Conservation (phyloP, 352 stramenopile species). For the Phytophthora hybrid region DNA sequence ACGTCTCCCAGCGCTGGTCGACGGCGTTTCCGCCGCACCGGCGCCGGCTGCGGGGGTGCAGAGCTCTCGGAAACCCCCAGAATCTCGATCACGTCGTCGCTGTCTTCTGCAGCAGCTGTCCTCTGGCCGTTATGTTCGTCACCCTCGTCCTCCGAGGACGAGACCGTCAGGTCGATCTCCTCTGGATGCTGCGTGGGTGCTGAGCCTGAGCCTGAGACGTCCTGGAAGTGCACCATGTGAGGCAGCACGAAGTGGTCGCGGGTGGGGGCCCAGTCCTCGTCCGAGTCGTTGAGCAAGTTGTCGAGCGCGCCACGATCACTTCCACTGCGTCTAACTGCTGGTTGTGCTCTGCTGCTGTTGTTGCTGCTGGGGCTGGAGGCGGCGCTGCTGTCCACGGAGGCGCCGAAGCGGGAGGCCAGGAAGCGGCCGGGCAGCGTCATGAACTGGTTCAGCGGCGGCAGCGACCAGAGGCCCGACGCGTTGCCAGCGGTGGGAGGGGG, state of each 20-base stretch:
- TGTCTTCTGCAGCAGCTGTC: slow-evolving; percentile 25
- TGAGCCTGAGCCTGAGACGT: background rate
- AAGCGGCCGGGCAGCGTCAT: slow-evolving; percentile 42
- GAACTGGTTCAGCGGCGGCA: slow-evolving; percentile 46
- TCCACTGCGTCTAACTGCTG: background rate
- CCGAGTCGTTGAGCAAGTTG: slow-evolving; percentile 34
- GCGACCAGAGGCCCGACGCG: slow-evolving; percentile 20
- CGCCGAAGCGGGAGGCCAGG: slow-evolving; percentile 24
- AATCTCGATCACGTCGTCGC: slow-evolving; percentile 72
- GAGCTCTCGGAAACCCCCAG: slow-evolving; percentile 33
- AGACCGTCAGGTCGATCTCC: slow-evolving; percentile 78
- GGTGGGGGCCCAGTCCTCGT: slow-evolving; percentile 24
- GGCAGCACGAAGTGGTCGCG: slow-evolving; percentile 19
- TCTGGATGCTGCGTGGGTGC: slow-evolving; percentile 26
- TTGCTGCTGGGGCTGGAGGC: background rate
- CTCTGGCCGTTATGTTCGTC: background rate
- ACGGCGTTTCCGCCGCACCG: slow-evolving; percentile 57
- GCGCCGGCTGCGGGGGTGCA: slow-evolving; percentile 17
- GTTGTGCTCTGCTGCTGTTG: background rate
- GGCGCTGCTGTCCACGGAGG: slow-evolving; percentile 8
- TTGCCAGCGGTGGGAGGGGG: background rate
- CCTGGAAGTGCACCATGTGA: slow-evolving; percentile 18
- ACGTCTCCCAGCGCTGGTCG: slow-evolving; percentile 21
- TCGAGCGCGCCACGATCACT: slow-evolving; percentile 10
- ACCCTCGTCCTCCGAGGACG: slow-evolving; percentile 59